These are phyloP conservation scores for Alloascoidea africana DNA, from an alignment of 805 yeast genomes.

Conservation along the genomic window DNA sequence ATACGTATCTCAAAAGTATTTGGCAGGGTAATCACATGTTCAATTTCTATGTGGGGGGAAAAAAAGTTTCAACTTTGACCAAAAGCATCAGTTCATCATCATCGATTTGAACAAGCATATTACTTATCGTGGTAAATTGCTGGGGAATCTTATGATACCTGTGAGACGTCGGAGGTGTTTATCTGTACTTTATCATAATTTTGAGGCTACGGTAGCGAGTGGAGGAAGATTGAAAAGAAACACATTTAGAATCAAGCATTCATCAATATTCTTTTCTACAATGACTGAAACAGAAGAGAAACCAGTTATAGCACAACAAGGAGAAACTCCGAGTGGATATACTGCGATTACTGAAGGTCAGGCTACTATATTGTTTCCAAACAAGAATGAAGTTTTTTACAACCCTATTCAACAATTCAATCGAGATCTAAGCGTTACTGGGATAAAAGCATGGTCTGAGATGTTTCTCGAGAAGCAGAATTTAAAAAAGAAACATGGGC, in stretches of 20 bases:
- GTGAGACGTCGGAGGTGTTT: no score
- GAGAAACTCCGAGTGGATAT: slow-evolving; percentile 3
- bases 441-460: slow-evolving; percentile 77
- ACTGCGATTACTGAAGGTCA: slow-evolving; percentile 45
- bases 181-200: no score
- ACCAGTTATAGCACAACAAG: slow-evolving; percentile 8
- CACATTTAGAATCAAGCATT: slow-evolving; percentile 7
- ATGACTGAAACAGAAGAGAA: slow-evolving; percentile 6
- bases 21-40: no score
- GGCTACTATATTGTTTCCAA: slow-evolving; percentile 72
- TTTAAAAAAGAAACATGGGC: slow-evolving; percentile 3
- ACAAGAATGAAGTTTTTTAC: slow-evolving; percentile 69
- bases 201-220: slow-evolving; percentile 7
- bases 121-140: no score
- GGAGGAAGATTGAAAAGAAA: slow-evolving; percentile 8
- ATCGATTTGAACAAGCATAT: no score
- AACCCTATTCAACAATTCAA: slow-evolving; percentile 96
- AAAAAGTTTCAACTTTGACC: no score
- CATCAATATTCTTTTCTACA: slow-evolving; percentile 9
- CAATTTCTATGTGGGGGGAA: no score
- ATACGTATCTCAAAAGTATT: no score
- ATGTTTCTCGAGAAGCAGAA: slow-evolving; percentile 27
- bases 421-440: slow-evolving; percentile 75
- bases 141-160: no score
- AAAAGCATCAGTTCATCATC: no score